These are phyloP conservation scores for Alternaria sp. DNA, from an alignment of 2,329 filamentous ascomycete species.

Conservation along the genomic window DNA sequence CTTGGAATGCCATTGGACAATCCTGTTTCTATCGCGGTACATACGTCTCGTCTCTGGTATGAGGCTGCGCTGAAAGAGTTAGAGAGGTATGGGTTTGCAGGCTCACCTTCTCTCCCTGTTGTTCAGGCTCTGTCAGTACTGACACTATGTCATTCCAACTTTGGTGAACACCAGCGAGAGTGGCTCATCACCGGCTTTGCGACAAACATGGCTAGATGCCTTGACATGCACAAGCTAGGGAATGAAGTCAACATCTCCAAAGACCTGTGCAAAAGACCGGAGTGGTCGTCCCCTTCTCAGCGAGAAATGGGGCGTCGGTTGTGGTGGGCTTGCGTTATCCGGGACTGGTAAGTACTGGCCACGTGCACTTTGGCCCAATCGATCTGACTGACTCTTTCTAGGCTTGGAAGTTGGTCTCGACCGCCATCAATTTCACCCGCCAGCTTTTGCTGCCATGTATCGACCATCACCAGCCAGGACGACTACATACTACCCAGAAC, in stretches of 20 bases:
- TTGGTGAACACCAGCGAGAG: conserved; percentile 17
- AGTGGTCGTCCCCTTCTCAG: conserved; percentile 10
- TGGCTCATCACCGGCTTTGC: conserved; percentile 17
- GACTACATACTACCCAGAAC: conserved; percentile 2
- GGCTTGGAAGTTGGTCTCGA: conserved; percentile 17
- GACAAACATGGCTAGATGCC: conserved; percentile 13
- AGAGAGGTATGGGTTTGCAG: conserved; percentile 5
- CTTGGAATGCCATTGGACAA: conserved; percentile 3
- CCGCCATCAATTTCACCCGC: conserved; percentile 16
- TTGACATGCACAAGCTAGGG: conserved; percentile 20
- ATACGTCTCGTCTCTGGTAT: conserved; percentile 16
- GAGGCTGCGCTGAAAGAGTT: conserved; percentile 17
- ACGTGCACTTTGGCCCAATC: background rate
- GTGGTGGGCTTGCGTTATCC: conserved; percentile 19
- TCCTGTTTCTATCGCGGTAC: conserved; percentile 5
- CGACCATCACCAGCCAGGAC: conserved; percentile 2
- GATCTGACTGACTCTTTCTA: background rate
- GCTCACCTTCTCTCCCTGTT: conserved; percentile 1
- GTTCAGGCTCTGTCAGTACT: conserved; percentile 15
- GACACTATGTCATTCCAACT: conserved; percentile 15
- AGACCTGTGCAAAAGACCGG: conserved; percentile 10
- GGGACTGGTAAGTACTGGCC: conserved; percentile 10
- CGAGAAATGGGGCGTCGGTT: conserved; percentile 13
- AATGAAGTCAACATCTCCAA: conserved; percentile 8
- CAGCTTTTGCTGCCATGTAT: conserved; percentile 18